Evolutionary conservation across 805 yeast genomes (phyloP), one percentile per base, ranked within the genome.

Genomic region (Cyberlindnera lachancei): DNA sequence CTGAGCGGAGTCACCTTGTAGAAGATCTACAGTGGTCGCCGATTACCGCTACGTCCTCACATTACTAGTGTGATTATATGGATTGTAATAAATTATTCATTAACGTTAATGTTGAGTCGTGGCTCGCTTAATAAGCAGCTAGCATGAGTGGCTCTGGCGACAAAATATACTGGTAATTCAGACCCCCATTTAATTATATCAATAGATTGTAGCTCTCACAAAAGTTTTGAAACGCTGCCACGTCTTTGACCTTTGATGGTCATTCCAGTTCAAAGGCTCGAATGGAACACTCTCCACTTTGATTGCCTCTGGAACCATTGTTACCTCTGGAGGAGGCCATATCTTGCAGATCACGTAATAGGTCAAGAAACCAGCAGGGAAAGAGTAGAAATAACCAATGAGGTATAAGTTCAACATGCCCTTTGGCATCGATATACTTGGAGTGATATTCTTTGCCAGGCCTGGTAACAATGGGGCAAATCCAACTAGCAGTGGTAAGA

Each of bases 381-480:
- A 38, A 4, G 42, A 38, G 31, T 38, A 38, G 33, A 38, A 38
- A 27, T 38, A 38, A 7, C 42, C 42, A 33, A 38, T 32, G 24
- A 38, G 21, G 38, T 38, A 38, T 19, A 38, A 14, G 18, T 38
- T 20, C 22, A 35, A 14, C 25, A 31, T 10, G 4, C 42, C 38
- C 8, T 19, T 12, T 7, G 42, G 38, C 25, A 38, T 11, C 3
- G 3, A 15, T 29, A 34, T 32, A 11, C 23, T 19, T 12, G 42
- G 28, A 38, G 34, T 38, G 37, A 38, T 35, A 26, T 38, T 35
- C 5, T 34, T 25, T 21, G 36, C 42, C 35, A 38, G 19, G 17
- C 42, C 42, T 18, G 42, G 42, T 12, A 38, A n/a, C 31, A 38
- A 15, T 20, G 42, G 42, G 8, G 22, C 42, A 17, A 38, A 38